Evolutionary conservation across 371 early-diverging fungal species (phyloP), one percentile per base, ranked within the genome.

Genomic region (Rhizopus stolonifer): DNA sequence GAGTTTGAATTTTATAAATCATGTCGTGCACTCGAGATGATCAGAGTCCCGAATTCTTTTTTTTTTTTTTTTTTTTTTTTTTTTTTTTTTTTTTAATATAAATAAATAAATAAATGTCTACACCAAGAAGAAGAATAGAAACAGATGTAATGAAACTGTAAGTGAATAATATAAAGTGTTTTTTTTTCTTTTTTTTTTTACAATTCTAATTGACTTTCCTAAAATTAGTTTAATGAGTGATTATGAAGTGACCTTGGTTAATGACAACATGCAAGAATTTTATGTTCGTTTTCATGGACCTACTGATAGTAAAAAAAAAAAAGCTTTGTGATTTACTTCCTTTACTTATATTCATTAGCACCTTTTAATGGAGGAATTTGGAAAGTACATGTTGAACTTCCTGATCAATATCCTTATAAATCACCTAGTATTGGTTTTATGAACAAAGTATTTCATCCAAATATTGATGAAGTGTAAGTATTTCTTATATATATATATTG

Each of bases 401-500:
- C 99, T 17, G 95, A 97, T 73, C 96, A 98, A 60, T 99, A 99
- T 69, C 99, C 99, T 10, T 99, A 95, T 85, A 96, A 97, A 78
- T 96, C 96, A 22, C 99, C 99, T 29, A 96, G 96, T 44, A 98
- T 99, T 64, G 99, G 99, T 21, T 99, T 99, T 70, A 90, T 92
- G 82, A 99, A 98, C 80, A 94, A 91, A 75, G 98, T 99, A 58
- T 99, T 95, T 74, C 99, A 99, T 67, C 99, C 99, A 26, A 99
- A 99, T 76, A 97, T 99, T 56, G 99, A 99, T 77, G 99, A 99
- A 79, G 79, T 95, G 88, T 93, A 72, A 74, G 87, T 80, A 4
- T 49, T 21, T 10, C 17, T 24, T 33, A 18, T 31, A 3, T 43
- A n/a, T 46, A 23, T 32, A n/a, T 34, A n/a, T n/a, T n/a, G n/a